These are phyloP conservation scores for Dictyostelium brefeldianum DNA, from an alignment of 78 protist genomes.

Conservation along the genomic window DNA sequence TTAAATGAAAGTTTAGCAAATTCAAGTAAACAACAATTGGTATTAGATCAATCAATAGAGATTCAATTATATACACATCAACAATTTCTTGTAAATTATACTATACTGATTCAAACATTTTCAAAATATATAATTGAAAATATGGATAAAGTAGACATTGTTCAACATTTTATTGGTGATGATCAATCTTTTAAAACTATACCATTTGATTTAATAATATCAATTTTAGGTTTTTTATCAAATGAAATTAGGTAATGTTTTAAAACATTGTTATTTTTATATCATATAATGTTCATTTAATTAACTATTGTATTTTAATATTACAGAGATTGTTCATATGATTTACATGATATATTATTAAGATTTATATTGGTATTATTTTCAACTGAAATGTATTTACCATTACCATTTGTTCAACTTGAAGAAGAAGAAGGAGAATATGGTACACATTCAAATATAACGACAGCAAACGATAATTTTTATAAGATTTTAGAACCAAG, in stretches of 20 bases:
- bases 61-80: conserved; percentile 30
- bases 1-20: background rate
- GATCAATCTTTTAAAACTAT: conserved; percentile 32
- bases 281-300: too few relatives aligned
- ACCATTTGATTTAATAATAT: conserved; percentile 51
- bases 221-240: conserved; percentile 45
- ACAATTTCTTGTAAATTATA: conserved; percentile 62
- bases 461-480: background rate
- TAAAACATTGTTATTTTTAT: background rate
- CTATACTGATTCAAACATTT: conserved; percentile 44
- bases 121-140: conserved; percentile 63
- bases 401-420: conserved; percentile 3
- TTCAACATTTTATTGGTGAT: conserved; percentile 42
- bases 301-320: background rate
- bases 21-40: background rate
- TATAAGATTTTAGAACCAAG: background rate
- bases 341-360: conserved; percentile 55
- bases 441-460: background rate
- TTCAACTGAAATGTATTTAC: conserved; percentile 72
- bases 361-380: conserved; percentile 49
- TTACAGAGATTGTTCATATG: conserved; percentile 64
- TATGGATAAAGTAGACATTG: conserved; percentile 21
- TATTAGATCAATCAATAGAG: conserved; percentile 37
- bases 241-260: conserved; percentile 29
- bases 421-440: background rate